A percentile compares a stretch with the other conserved stretches of the same genome.
Evolutionary conservation across 768 basidiomycete genomes (phyloP).

Genomic region (Lenzites betulinus): DNA sequence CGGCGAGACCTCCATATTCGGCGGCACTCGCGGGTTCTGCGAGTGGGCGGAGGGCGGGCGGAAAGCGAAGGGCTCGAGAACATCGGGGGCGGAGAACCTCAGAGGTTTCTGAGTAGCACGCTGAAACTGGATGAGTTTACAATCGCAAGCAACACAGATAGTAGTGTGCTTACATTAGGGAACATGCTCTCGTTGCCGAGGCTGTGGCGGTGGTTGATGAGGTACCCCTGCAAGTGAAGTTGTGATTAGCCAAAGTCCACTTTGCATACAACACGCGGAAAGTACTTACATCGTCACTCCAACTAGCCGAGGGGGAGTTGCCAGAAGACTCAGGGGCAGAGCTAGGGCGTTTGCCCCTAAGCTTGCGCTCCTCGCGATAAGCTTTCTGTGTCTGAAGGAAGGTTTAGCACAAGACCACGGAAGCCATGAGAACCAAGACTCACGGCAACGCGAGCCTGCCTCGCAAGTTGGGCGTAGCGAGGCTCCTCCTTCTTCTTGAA

Average conservation of each 20-base stretch:
- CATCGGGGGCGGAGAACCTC: background rate
- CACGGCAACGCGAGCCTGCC: conserved; percentile 6
- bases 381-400: background rate
- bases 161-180: background rate
- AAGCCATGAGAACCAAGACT: background rate
- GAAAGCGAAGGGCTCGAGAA: background rate
- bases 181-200: background rate
- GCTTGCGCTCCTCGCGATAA: background rate
- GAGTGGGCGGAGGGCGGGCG: background rate
- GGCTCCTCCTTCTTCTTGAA: conserved; percentile 16
- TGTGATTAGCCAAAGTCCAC: background rate
- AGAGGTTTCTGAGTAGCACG: background rate
- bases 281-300: background rate
- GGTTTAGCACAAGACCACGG: background rate
- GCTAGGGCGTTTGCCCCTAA: background rate
- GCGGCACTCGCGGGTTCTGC: background rate
- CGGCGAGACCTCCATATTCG: background rate
- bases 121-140: background rate
- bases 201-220: background rate
- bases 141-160: no score
- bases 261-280: background rate
- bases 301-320: background rate
- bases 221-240: background rate
- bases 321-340: conserved; percentile 1
- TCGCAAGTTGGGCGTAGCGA: background rate